phyloP scores from a whole-genome alignment of 2,329 filamentous ascomycete genomes.

The Lecanicillium sp. region DNA sequence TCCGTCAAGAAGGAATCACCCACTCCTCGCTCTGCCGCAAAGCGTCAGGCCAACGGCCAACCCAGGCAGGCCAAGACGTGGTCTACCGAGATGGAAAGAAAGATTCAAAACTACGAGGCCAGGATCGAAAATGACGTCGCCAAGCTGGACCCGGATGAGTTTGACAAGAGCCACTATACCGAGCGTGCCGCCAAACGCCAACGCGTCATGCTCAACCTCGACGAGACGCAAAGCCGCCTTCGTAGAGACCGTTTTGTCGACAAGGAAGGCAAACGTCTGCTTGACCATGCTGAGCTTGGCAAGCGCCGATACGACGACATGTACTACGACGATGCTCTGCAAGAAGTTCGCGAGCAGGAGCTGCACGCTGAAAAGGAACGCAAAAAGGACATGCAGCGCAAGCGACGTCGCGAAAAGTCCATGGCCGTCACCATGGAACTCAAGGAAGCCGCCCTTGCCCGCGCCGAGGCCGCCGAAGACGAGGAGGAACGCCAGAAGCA shows the following conservation, averaged over 20 bases:
- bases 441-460: conserved; percentile 73
- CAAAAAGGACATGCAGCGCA: conserved; percentile 99
- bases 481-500: conserved; percentile 75
- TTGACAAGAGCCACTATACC: conserved; percentile 39
- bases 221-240: conserved; percentile 56
- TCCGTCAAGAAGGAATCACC: conserved; percentile 42
- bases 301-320: conserved; percentile 68
- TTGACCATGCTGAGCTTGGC: conserved; percentile 59
- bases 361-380: conserved; percentile 93
- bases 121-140: conserved; percentile 39
- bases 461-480: conserved; percentile 70
- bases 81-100: conserved; percentile 43
- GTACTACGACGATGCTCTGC: conserved; percentile 72
- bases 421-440: conserved; percentile 89
- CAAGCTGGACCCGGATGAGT: conserved; percentile 33
- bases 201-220: conserved; percentile 54
- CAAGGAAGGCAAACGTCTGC: conserved; percentile 52
- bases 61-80: conserved; percentile 46
- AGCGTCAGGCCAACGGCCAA: conserved; percentile 52
- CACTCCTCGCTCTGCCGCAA: conserved; percentile 40
- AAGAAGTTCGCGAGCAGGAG: conserved; percentile 83
- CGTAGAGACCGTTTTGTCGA: conserved; percentile 52
- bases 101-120: conserved; percentile 28
- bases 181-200: conserved; percentile 58
- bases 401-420: conserved; percentile 89